Base-by-base conservation (phyloP, 2,329 filamentous ascomycete species). In the Harringtonia lauricola region DNA sequence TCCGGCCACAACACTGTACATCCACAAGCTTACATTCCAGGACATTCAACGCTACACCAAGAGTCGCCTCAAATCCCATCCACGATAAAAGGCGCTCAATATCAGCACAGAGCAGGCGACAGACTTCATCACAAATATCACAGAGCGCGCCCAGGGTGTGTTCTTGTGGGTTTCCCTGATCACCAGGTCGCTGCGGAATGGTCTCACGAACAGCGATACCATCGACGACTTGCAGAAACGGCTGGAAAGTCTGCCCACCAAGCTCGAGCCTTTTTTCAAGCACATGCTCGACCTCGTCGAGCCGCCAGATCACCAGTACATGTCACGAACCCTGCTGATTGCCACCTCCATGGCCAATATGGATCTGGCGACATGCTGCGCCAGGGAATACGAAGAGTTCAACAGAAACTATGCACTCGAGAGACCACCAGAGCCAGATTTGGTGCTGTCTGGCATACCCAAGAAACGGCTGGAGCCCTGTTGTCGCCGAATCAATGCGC, bases 151-250 rank as follows among this genome's bases (percentile, higher is more conserved):
- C 14, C 13, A 36, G 24, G 42, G 42, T 18, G 42, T 44, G 22
- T 44, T 44, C n/a, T 24, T 44, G 18, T 44, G 42, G 42, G 42
- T 40, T 6, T 40, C 36, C 18, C 31, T 44, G 2, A 37, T 44
- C 3, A 41, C 31, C 9, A 34, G 30, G 18, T 36, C 28, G 3
- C 37, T 44, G 22, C 36, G 37, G 8, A 29, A 44, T 2, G 36
- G 42, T 14, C 6, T 44, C 22, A 44, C 36, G 2, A 36, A 44
- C 17, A 15, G 36, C 22, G 42, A 44, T 17, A 39, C 36, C 12
- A 28, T 44, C 14, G 22, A 33, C 10, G 42, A 44, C 31, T 13
- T 44, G 1, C n/a, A 34, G 29, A 8, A n/a, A 21, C 28, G 39
- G n/a, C 28, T 41, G 17, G 26, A 41, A 9, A 28, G 7, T 15